These are phyloP conservation scores for Coprinopsis strossmayeri DNA, from an alignment of 768 basidiomycete genomes.

Conservation along the genomic window DNA sequence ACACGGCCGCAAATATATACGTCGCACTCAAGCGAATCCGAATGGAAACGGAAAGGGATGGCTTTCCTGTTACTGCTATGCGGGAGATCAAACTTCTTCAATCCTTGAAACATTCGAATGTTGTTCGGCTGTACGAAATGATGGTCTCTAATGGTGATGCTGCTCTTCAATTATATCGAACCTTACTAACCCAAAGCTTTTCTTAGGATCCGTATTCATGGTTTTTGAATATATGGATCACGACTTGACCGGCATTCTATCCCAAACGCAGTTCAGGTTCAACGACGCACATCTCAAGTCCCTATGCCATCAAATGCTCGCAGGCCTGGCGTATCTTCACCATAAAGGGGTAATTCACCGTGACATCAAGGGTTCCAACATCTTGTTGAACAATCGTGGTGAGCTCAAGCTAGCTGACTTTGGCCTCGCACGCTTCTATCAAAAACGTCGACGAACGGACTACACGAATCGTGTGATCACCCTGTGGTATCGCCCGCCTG, in stretches of 20 bases:
- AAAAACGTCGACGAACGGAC: slow-evolving; percentile 82
- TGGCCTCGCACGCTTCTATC: slow-evolving; percentile 93
- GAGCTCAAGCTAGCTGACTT: slow-evolving; percentile 97
- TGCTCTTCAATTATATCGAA: not conserved
- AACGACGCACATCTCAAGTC: slow-evolving; percentile 89
- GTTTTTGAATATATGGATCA: slow-evolving; percentile 99
- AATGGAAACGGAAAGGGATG: slow-evolving; percentile 96
- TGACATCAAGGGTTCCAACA: slow-evolving; percentile 99
- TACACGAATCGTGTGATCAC: slow-evolving; percentile 99
- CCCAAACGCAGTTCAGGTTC: slow-evolving; percentile 85
- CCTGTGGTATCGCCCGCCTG: slow-evolving; percentile 96
- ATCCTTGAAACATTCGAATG: slow-evolving; percentile 81
- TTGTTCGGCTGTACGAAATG: slow-evolving; percentile 92
- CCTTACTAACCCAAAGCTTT: slow-evolving; percentile 9
- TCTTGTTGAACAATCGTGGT: slow-evolving; percentile 84
- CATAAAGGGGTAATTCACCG: slow-evolving; percentile 95
- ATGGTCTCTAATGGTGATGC: slow-evolving; percentile 93
- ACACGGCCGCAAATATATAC: slow-evolving; percentile 63
- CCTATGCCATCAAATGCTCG: slow-evolving; percentile 91
- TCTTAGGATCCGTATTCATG: slow-evolving; percentile 91
- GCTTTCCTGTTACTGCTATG: slow-evolving; percentile 98
- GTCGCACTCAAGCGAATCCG: slow-evolving; percentile 95
- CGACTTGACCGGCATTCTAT: slow-evolving; percentile 90
- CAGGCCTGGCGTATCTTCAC: slow-evolving; percentile 91
- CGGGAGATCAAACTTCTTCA: slow-evolving; percentile 97